Evolutionary conservation across 2,329 filamentous ascomycete genomes (phyloP).

Genomic region (Calonectria crousiana): DNA sequence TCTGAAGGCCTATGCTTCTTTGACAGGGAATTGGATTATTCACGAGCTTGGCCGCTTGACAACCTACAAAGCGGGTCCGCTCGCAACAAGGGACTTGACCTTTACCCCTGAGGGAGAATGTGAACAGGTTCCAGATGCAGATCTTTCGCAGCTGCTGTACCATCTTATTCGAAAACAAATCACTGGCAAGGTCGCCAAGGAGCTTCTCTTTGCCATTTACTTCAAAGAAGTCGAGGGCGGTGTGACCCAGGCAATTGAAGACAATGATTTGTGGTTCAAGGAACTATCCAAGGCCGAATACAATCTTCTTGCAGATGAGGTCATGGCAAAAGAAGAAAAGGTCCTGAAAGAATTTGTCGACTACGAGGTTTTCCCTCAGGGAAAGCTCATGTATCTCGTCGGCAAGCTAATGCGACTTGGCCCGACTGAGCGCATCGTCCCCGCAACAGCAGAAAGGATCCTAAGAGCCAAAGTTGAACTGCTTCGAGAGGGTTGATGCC

Average conservation of each 20-base stretch:
- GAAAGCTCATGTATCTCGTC: conserved; percentile 72
- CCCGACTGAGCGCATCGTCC: conserved; percentile 67
- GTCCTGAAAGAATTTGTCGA: conserved; percentile 60
- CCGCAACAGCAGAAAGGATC: conserved; percentile 61
- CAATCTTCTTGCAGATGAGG: conserved; percentile 57
- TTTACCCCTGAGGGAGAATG: conserved; percentile 63
- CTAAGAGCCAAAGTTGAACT: conserved; percentile 52
- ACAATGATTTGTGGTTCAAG: conserved; percentile 65
- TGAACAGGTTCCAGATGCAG: conserved; percentile 56
- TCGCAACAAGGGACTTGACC: conserved; percentile 48
- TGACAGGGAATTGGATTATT: conserved; percentile 76
- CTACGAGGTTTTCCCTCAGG: conserved; percentile 62
- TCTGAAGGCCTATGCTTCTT: conserved; percentile 54
- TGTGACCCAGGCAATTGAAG: conserved; percentile 60
- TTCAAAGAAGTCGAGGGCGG: conserved; percentile 58
- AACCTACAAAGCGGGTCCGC: conserved; percentile 58
- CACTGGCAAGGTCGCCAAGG: conserved; percentile 69
- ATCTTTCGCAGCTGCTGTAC: conserved; percentile 64
- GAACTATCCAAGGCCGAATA: conserved; percentile 65
- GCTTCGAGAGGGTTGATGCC: conserved; percentile 33
- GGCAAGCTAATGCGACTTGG: conserved; percentile 70
- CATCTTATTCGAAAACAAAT: conserved; percentile 63
- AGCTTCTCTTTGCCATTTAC: conserved; percentile 66
- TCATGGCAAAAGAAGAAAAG: conserved; percentile 59
- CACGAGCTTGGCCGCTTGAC: conserved; percentile 81